Base-by-base conservation (phyloP, 106 monocot genomes). In the Narthecium ossifragum region DNA sequence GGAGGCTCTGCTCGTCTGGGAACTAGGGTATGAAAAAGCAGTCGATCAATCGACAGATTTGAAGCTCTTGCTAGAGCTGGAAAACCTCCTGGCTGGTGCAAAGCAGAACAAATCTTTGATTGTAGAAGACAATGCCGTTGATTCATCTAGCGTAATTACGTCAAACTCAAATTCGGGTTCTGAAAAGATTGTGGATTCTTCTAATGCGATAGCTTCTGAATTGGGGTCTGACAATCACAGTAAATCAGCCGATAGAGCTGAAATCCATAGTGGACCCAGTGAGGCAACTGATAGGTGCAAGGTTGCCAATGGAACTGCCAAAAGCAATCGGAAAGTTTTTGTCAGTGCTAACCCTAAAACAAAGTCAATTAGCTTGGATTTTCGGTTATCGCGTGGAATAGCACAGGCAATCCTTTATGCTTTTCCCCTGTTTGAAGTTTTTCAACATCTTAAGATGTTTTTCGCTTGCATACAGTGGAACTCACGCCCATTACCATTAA, bases 321-420 rank as follows among this genome's bases (percentile, higher is more conserved):
- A 68, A 66, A 37, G 62, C 11, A 63, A 63, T 74, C 30, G 30
- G 40, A 92, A 78, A 47, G 6, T 73, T 13, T 61, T 82, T 69
- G 69, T 77, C 67, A 64, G 66, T 39, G 73, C 62, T 57, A 61
- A 47, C 23, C 46, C 75, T 31, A 78, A 68, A 53, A 67, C 67
- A 34, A 88, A 85, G 66, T 79, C 85, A 62, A 82, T 94, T 61
- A 89, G 85, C 78, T 75, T 94, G 73, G 94, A 94, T 83, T 70
- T 89, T 39, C 77, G 89, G 53, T 67, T 94, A 38, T 89, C 89
- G 30, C 65, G 83, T 53, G 94, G 94, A 73, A 90, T 94, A 52
- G 69, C 80, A 64, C 72, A 77, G 85, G 94, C 90, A 22, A 59
- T 13, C 6, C 11, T 51, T 30, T 43, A 43, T 18, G 6, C 22